A percentile compares a stretch with the other conserved stretches of the same genome.
Evolutionary conservation across 2,329 filamentous ascomycete species (phyloP).

Genomic region (Aquanectria penicillioides): DNA sequence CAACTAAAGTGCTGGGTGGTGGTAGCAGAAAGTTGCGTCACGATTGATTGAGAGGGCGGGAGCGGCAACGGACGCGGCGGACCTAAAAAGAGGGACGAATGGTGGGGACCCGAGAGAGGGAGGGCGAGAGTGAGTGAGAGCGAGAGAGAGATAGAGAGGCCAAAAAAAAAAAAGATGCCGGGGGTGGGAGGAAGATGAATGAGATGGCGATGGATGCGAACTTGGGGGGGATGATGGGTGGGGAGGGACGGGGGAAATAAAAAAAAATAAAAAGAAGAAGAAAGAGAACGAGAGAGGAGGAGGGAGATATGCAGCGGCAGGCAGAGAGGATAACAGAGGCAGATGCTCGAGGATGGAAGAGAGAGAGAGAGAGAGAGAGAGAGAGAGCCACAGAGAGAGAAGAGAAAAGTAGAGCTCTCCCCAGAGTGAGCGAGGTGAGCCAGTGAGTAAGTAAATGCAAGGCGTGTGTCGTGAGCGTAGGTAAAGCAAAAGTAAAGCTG

Average conservation of each 20-base stretch:
- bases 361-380: conserved; percentile 10
- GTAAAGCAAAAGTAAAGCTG: conserved; percentile 13
- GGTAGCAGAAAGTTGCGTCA: conserved; percentile 36
- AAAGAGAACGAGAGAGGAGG: conserved; percentile 11
- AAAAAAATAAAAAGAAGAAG: conserved; percentile 2
- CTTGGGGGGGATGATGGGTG: too few species aligned
- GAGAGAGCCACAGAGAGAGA: conserved; percentile 5
- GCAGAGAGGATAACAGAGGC: neutral
- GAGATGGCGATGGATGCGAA: neutral
- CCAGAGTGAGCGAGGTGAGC: conserved; percentile 1
- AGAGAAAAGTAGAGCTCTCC: neutral
- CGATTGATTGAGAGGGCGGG: conserved; percentile 32
- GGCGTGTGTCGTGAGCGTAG: neutral
- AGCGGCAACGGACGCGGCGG: conserved; percentile 29
- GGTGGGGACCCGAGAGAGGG: conserved; percentile 20
- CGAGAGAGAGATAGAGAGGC: neutral
- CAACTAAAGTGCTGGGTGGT: too few species aligned
- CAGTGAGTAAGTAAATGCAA: conserved; percentile 17
- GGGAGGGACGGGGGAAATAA: neutral
- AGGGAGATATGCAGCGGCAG: conserved; percentile 10
- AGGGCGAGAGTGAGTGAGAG: conserved; percentile 1
- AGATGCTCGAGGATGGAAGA: conserved; percentile 10
- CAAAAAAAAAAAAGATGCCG: too few species aligned
- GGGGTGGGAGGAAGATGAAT: neutral
- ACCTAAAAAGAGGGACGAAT: conserved; percentile 21